Conservation (phyloP, 768 basidiomycete genomes). For the Rhodotorula toruloides region DNA sequence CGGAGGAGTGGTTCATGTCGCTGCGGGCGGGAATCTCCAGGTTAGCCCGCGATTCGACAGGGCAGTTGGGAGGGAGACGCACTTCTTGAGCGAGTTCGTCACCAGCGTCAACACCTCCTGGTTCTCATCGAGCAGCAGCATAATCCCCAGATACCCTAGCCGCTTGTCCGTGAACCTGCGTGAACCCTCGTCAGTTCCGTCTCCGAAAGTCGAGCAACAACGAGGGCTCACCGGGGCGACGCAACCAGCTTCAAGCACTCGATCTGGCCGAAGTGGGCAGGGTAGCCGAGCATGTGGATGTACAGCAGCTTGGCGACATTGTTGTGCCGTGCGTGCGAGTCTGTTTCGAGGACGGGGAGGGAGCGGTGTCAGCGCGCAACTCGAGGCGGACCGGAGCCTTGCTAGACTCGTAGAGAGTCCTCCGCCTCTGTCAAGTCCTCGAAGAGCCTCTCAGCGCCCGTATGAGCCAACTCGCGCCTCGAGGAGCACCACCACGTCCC, state of each 20-base stretch:
- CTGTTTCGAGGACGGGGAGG: neutral
- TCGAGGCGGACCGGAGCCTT: neutral
- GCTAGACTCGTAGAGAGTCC: too few relatives aligned
- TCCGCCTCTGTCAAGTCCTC: too few relatives aligned
- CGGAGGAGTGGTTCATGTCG: conserved; percentile 99
- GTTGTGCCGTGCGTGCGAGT: conserved; percentile 82
- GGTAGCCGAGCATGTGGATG: conserved; percentile 97
- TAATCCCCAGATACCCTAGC: conserved; percentile 92
- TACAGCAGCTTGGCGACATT: conserved; percentile 97
- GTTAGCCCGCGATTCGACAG: neutral
- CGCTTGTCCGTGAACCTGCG: conserved; percentile 94
- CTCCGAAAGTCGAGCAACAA: too few relatives aligned
- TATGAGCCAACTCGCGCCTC: neutral
- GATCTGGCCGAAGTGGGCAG: conserved; percentile 98
- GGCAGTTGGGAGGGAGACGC: conserved; percentile 34
- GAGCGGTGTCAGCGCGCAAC: neutral
- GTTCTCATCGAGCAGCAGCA: conserved; percentile 94
- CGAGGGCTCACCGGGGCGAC: conserved; percentile 16
- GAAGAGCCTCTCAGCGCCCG: neutral
- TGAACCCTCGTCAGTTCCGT: conserved; percentile 49
- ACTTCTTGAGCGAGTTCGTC: conserved; percentile 99
- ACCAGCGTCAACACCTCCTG: conserved; percentile 95
- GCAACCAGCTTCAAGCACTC: conserved; percentile 75
- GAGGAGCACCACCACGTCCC: neutral
- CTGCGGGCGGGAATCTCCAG: conserved; percentile 51